Evolutionary conservation across 2,329 filamentous ascomycete genomes (phyloP).

Genomic region (Rutstroemia sydowiana): DNA sequence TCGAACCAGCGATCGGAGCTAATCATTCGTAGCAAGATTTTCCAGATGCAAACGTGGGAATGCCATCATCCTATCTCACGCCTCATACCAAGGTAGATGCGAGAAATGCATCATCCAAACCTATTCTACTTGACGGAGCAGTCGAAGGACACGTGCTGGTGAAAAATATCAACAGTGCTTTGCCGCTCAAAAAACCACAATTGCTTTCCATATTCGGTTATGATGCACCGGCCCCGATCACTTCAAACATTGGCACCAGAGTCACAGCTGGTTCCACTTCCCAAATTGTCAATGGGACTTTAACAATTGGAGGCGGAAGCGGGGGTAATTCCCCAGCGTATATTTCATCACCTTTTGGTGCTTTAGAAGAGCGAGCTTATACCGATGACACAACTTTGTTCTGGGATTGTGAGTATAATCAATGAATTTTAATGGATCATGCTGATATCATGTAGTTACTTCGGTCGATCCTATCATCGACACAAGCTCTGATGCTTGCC

Average conservation of each 20-base stretch:
- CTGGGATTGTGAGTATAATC: conserved; percentile 45
- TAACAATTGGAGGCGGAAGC: background rate
- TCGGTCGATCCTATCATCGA: conserved; percentile 39
- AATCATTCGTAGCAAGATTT: conserved; percentile 14
- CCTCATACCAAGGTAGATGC: conserved; percentile 49
- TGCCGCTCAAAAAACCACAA: conserved; percentile 43
- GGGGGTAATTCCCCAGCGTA: conserved; percentile 42
- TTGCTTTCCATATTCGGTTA: conserved; percentile 54
- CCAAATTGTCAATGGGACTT: background rate
- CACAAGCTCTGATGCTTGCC: conserved; percentile 51
- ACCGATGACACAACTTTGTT: conserved; percentile 50
- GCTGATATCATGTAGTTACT: background rate
- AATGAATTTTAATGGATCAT: conserved; percentile 20
- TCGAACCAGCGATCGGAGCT: background rate
- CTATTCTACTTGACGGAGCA: conserved; percentile 40
- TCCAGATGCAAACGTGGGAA: conserved; percentile 36
- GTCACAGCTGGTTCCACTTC: no score
- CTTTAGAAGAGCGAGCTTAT: conserved; percentile 42
- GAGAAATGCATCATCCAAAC: conserved; percentile 41
- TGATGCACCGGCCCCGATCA: conserved; percentile 34
- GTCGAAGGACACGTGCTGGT: conserved; percentile 57
- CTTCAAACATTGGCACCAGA: background rate
- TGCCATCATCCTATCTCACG: conserved; percentile 41
- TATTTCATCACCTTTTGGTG: conserved; percentile 47
- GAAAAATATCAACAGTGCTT: conserved; percentile 49